Conservation (phyloP, 768 basidiomycete species). For the Hygrophoropsis aurantiaca region DNA sequence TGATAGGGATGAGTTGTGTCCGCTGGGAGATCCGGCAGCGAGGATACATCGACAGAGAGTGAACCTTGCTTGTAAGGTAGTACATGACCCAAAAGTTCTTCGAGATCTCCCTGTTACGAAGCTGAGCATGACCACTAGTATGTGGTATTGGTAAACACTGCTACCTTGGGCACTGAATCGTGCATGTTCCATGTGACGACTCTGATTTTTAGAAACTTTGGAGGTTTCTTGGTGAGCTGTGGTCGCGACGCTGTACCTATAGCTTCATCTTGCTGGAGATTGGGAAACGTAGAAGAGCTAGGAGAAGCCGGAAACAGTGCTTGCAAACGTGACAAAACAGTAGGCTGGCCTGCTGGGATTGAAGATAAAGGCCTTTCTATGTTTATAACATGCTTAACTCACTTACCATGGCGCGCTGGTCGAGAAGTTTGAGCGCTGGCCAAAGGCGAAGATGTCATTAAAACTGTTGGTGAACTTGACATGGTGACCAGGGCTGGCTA, state of each 20-base stretch:
- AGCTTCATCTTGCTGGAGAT: constrained; percentile 18
- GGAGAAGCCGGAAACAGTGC: constrained; percentile 46
- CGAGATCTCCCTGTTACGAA: constrained; percentile 61
- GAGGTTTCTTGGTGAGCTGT: constrained; percentile 21
- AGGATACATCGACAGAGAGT: constrained; percentile 20
- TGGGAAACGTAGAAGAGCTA: constrained; percentile 16
- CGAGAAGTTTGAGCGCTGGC: not conserved
- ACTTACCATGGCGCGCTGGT: constrained; percentile 9
- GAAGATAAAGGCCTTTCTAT: constrained; percentile 3
- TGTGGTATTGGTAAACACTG: not conserved
- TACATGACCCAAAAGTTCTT: constrained; percentile 67
- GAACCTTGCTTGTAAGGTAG: constrained; percentile 37
- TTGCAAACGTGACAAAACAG: constrained; percentile 51
- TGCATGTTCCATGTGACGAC: constrained; percentile 88
- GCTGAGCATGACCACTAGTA: constrained; percentile 7
- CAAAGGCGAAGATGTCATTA: not conserved
- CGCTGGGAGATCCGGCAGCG: constrained; percentile 47
- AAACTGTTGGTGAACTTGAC: not conserved
- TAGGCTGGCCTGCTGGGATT: constrained; percentile 30
- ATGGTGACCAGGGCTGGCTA: no score
- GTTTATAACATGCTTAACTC: not conserved
- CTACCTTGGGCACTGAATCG: constrained; percentile 73
- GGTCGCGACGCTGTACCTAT: constrained; percentile 21
- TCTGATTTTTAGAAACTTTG: constrained; percentile 60
- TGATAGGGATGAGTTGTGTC: constrained; percentile 71